These are phyloP conservation scores for Trichoderma sp. DNA, from an alignment of 2,329 filamentous ascomycete species.

Conservation along the genomic window DNA sequence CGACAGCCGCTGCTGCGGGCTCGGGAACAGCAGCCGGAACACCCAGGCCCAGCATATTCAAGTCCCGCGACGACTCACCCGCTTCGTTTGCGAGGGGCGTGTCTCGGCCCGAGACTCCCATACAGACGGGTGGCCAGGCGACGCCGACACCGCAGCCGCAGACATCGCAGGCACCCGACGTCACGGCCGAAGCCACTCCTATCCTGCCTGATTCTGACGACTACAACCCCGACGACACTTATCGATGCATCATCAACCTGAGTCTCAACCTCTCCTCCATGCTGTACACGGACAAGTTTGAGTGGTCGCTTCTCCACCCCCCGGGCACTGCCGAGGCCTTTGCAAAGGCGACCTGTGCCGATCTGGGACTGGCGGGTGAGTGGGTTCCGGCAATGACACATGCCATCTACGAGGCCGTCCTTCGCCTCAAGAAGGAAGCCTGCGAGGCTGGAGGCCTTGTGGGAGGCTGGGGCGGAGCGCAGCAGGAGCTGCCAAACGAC, in stretches of 20 bases:
- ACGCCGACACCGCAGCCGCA: conserved; percentile 55
- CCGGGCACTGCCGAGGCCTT: conserved; percentile 91
- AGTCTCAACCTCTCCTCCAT: conserved; percentile 90
- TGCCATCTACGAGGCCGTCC: conserved; percentile 92
- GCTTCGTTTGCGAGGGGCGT: conserved; percentile 39
- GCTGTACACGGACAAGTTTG: conserved; percentile 95
- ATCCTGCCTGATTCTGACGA: conserved; percentile 66
- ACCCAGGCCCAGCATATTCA: conserved; percentile 39
- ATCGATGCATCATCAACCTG: conserved; percentile 87
- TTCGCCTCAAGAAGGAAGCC: conserved; percentile 93
- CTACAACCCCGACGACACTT: conserved; percentile 89
- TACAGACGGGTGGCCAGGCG: conserved; percentile 53
- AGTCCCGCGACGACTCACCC: conserved; percentile 46
- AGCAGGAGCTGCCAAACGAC: conserved; percentile 80
- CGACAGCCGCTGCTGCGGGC: conserved; percentile 24
- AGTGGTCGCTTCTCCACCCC: conserved; percentile 93
- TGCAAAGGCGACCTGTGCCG: conserved; percentile 87
- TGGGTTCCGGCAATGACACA: conserved; percentile 95
- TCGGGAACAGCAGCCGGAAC: conserved; percentile 35
- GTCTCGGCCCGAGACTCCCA: conserved; percentile 61
- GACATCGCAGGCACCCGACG: conserved; percentile 48
- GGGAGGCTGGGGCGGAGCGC: conserved; percentile 63
- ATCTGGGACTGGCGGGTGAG: conserved; percentile 85
- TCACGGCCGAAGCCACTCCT: conserved; percentile 71
- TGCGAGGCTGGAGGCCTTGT: conserved; percentile 89